Percentiles rank a stretch among this genome's conserved stretches.
Evolutionary conservation across 2,329 filamentous ascomycete genomes (phyloP).

Genomic region (Aquanectria penicillioides): DNA sequence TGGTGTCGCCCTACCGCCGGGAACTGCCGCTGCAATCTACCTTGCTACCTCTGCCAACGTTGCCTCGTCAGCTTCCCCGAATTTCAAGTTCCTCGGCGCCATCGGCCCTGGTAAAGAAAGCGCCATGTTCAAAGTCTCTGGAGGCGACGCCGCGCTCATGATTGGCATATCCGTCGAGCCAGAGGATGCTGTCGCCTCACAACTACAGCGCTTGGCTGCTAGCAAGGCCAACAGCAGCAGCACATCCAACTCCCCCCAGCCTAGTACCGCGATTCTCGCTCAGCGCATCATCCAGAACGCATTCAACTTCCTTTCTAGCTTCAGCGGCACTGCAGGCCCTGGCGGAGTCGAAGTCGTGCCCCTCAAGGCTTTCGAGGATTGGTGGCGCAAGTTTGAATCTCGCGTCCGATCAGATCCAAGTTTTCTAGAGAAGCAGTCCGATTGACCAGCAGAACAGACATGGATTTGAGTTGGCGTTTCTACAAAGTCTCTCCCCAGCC

Average conservation of each 20-base stretch:
- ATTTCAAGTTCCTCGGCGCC: constrained; percentile 88
- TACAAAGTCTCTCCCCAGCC: too few relatives aligned
- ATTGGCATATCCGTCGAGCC: constrained; percentile 87
- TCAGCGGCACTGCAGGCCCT: constrained; percentile 71
- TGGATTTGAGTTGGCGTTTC: not conserved
- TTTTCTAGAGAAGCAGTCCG: constrained; percentile 77
- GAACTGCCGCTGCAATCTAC: constrained; percentile 90
- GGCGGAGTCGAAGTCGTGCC: constrained; percentile 86
- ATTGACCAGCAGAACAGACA: constrained; percentile 13
- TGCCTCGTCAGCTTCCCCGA: too few relatives aligned
- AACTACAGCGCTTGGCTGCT: constrained; percentile 68
- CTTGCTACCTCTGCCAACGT: constrained; percentile 66
- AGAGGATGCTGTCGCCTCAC: constrained; percentile 73
- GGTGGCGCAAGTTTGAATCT: constrained; percentile 97
- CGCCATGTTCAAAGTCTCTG: constrained; percentile 84
- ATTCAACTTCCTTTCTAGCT: constrained; percentile 94
- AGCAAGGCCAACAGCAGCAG: constrained; percentile 34
- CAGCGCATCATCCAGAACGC: constrained; percentile 96
- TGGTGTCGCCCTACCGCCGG: constrained; percentile 74
- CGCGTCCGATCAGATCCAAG: constrained; percentile 85
- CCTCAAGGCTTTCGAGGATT: constrained; percentile 94
- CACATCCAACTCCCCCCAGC: constrained; percentile 45
- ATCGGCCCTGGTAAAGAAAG: constrained; percentile 91
- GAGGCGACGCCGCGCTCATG: constrained; percentile 62
- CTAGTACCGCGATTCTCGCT: constrained; percentile 81